Base-by-base conservation (phyloP, 176 grass and related monocot species). In the Cenchrus purpureus region DNA sequence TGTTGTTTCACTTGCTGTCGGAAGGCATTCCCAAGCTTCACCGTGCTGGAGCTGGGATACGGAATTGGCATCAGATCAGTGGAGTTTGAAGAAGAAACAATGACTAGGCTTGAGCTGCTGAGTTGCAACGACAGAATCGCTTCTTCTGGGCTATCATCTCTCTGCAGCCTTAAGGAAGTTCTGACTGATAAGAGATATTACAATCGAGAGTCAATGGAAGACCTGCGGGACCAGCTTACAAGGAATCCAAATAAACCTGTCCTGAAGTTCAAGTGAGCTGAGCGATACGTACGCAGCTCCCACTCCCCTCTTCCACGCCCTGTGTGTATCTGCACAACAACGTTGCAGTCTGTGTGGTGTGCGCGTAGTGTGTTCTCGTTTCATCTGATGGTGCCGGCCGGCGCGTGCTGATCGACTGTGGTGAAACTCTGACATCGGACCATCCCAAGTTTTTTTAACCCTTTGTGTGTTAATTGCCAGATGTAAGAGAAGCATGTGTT, bases 121-220 rank as follows among this genome's bases (percentile, higher is more conserved):
- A 6, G 15, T 66, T 7, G 0, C 63, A 2, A 0, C 0, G 12
- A 0, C 7, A 0, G 4, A 1, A 2, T 37, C 28, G 12, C 50
- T 3, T 4, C 78, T 2, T 61, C 53, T 49, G 74, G 83, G 22
- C 52, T 85, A 2, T 16, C 29, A 71, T 48, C 3, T 59, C 74
- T 85, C 16, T 10, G 1, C 2, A 78, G 52, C 7, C 28, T 85
- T 42, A 71, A 78, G 53, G 22, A 78, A 48, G 4, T 84, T 2
- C 49, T 0, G 1, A 22, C 12, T 73, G 42, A 7, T 51, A 5
- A 12, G 11, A 8, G 5, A 0, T 0, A 11, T 3, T 62, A 83
- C 56, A n/a, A 1, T 8, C 46, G 7, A 4, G 20, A 29, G 0
- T 68, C 54, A 0, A 0, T 50, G 15, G 16, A 63, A 61, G 53